Evolutionary conservation across 257 asterid genomes (phyloP), one percentile per base, ranked within the genome.

Genomic region (Petunia axillaris): DNA sequence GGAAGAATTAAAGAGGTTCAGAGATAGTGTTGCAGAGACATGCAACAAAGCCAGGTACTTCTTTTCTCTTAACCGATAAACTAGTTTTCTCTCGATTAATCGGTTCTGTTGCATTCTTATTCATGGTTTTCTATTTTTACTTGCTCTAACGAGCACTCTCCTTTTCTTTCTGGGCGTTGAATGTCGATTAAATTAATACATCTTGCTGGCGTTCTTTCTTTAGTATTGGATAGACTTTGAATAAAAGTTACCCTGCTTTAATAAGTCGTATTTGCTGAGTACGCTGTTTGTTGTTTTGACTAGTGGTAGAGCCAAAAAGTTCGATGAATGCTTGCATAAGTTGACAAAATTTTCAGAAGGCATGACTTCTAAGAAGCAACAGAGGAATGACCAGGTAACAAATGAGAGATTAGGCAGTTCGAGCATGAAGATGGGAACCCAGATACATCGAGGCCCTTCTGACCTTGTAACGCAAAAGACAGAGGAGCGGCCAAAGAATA

Each of bases 401-500:
- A 93, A 85, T 88, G 99, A 95, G 83, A 88, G 97, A 85, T 79
- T 97, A 55, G 88, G 87, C 83, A 90, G 93, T 75, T 80, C 94
- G 80, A 81, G 86, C 81, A 81, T 91, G 86, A 95, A 91, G 91
- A 87, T 84, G 80, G 98, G 95, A 77, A 86, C 89, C 64, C 98
- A 90, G 92, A 89, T 85, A 57, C 91, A 87, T 76, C 92, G 97
- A 58, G 93, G 84, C 83, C 80, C 97, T 77, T 81, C 92, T 14
- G 98, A 94, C 35, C 50, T 83, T 68, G 89, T 88, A 64, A 85
- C 81, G 83, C 96, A 83, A 82, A 96, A 90, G 85, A 80, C 86
- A 44, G 98, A 93, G 82, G 98, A 94, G 50, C 91, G 97, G 78
- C 87, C 98, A 64, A 96, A 93, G 88, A 94, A 91, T 86, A 90